phyloP scores from a whole-genome alignment of 306 rosid genomes.

The Glycine soja region DNA sequence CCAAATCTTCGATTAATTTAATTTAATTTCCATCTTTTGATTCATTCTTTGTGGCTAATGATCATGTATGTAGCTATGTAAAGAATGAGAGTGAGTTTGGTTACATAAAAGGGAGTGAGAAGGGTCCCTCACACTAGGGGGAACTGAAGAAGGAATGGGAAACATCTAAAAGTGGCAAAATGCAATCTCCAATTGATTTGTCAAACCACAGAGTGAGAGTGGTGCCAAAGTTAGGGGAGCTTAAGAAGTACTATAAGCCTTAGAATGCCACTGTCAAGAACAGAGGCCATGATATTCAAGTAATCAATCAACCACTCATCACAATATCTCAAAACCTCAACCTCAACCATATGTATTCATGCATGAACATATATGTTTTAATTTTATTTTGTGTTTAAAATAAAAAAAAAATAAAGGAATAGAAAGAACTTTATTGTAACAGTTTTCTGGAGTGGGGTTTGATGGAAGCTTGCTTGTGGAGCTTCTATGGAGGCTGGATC shows the following conservation, averaged over 20 bases:
- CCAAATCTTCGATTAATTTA: conserved; percentile 67
- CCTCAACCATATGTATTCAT: background rate
- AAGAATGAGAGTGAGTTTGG: conserved; percentile 72
- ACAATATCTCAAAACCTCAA: background rate
- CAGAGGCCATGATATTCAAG: conserved; percentile 80
- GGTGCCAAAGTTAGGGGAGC: conserved; percentile 48
- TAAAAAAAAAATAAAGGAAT: background rate
- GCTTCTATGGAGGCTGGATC: too few species aligned
- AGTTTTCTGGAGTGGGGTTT: background rate
- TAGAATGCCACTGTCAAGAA: conserved; percentile 62
- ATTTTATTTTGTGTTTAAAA: background rate
- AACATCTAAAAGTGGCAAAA: conserved; percentile 58
- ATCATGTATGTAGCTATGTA: conserved; percentile 38
- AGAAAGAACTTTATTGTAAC: background rate
- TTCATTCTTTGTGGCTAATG: background rate
- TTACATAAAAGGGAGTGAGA: conserved; percentile 55
- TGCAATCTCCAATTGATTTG: conserved; percentile 82
- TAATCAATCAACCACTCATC: conserved; percentile 36
- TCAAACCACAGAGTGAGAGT: conserved; percentile 49
- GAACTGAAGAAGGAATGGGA: conserved; percentile 67
- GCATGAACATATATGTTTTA: background rate
- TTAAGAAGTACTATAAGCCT: conserved; percentile 51
- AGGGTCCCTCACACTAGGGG: conserved; percentile 71
- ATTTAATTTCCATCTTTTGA: too few species aligned
- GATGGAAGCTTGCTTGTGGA: too few species aligned